Base-by-base conservation (phyloP, 169 alveolate genomes). In the Condylostoma magnum region DNA sequence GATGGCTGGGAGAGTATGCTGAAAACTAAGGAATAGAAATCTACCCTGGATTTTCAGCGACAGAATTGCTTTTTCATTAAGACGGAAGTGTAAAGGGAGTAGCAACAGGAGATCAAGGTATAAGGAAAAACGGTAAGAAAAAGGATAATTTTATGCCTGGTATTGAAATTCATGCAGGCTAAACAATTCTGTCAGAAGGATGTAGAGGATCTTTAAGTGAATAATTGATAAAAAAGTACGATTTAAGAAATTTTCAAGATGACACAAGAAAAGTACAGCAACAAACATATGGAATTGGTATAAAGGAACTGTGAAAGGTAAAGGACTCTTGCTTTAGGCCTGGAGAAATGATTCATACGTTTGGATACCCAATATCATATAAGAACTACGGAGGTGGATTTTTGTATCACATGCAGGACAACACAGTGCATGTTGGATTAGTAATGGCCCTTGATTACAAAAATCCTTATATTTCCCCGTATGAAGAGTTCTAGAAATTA, bases 1-100 rank as follows among this genome's bases (percentile, higher is more conserved):
- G 77, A 18, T 94, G 97, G 97, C 78, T 94, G 48, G 92, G 91
- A 2, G 90, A 80, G 63, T 69, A 86, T 65, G 97, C 96, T 1
- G 95, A 91, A 69, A 89, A 76, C 20, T 34, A 82, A 50, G 96
- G 96, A 31, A 95, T 93, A 6, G 95, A 91, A 44, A 80, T 91
- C n/a, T 86, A 78, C 53, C 85, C 96, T 43, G 95, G 96, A 25
- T 82, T 88, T 41, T 76, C 96, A 10, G 96, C 90, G 18, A 77
- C 69, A 36, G 56, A 80, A 22, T 71, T 77, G 4, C 55, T 79
- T 2, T 69, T 37, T 27, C 72, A 79, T 28, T 81, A 71, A 5
- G 83, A 81, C 25, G 94, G 93, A 41, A 66, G 80, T 25, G 86
- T 91, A 22, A 88, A 79, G 18, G 96, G 94, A 47, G 79, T 91